phyloP scores from a whole-genome alignment of 2,329 filamentous ascomycete species.

The Fusarium sp. region DNA sequence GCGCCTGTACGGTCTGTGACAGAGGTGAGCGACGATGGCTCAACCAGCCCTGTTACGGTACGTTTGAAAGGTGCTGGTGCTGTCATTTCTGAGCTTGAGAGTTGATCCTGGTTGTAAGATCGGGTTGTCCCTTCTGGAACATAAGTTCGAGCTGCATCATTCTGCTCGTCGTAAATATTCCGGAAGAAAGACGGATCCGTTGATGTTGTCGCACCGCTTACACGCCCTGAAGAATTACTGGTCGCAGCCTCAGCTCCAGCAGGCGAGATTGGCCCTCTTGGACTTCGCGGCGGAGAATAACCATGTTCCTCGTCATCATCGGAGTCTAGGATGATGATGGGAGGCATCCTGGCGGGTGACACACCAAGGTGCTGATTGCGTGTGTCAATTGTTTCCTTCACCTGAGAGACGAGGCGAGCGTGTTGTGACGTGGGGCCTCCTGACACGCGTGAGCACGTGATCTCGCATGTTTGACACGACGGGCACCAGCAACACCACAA shows the following conservation, averaged over 20 bases:
- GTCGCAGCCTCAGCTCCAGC: constrained; percentile 8
- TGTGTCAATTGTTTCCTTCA: constrained; percentile 14
- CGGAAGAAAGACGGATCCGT: constrained; percentile 63
- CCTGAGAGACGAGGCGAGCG: constrained; percentile 17
- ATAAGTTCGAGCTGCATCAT: constrained; percentile 46
- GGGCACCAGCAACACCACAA: not conserved
- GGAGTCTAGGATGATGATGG: constrained; percentile 53
- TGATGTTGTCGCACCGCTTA: constrained; percentile 52
- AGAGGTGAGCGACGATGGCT: constrained; percentile 44
- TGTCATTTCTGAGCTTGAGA: constrained; percentile 43
- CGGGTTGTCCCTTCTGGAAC: constrained; percentile 17
- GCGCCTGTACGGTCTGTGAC: constrained; percentile 45
- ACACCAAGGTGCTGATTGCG: constrained; percentile 8
- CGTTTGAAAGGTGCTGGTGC: constrained; percentile 44
- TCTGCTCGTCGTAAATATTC: constrained; percentile 61
- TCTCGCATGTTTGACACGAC: not conserved
- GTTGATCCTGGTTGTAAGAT: constrained; percentile 18
- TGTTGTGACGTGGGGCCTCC: constrained; percentile 24
- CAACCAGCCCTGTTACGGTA: constrained; percentile 41
- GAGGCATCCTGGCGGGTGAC: constrained; percentile 34
- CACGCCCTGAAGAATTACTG: constrained; percentile 40
- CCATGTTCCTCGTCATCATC: constrained; percentile 53
- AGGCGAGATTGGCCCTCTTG: constrained; percentile 5
- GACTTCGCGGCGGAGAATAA: constrained; percentile 33
- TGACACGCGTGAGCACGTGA: constrained; percentile 40